A percentile compares a stretch with the other conserved stretches of the same genome.
phyloP scores from a whole-genome alignment of 352 stramenopile genomes.

The Saprolegnia diclina region DNA sequence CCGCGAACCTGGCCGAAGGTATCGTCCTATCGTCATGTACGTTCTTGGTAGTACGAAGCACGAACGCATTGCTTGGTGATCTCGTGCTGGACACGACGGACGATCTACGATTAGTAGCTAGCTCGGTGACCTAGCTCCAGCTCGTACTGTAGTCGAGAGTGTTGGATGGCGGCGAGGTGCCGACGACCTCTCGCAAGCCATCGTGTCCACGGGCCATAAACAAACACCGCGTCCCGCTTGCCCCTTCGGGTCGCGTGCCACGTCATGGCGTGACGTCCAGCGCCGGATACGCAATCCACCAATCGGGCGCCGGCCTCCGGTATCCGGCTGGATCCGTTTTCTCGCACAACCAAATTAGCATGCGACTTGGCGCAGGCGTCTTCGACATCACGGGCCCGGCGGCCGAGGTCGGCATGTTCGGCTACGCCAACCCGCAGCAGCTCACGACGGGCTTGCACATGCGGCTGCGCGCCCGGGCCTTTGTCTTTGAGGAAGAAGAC shows the following conservation, averaged over 20 bases:
- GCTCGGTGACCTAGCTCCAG: no score
- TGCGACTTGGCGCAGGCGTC: slow-evolving; percentile 66
- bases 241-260: background rate
- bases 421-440: slow-evolving; percentile 77
- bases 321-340: background rate
- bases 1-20: no score
- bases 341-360: background rate
- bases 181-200: no score
- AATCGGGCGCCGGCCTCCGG: background rate
- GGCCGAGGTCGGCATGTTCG: slow-evolving; percentile 83
- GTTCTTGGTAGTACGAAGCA: no score
- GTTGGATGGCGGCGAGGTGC: no score
- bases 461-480: slow-evolving; percentile 73
- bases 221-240: no score
- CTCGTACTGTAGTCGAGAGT: no score
- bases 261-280: background rate
- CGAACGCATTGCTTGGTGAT: no score
- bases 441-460: slow-evolving; percentile 80
- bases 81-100: no score
- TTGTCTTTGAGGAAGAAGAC: slow-evolving; percentile 52
- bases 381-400: slow-evolving; percentile 82
- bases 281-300: background rate
- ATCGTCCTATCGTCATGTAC: no score
- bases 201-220: no score
- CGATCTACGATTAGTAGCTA: no score